Base-by-base conservation (phyloP, 1,139 yeast species). In the Candida pseudocylindracea region DNA sequence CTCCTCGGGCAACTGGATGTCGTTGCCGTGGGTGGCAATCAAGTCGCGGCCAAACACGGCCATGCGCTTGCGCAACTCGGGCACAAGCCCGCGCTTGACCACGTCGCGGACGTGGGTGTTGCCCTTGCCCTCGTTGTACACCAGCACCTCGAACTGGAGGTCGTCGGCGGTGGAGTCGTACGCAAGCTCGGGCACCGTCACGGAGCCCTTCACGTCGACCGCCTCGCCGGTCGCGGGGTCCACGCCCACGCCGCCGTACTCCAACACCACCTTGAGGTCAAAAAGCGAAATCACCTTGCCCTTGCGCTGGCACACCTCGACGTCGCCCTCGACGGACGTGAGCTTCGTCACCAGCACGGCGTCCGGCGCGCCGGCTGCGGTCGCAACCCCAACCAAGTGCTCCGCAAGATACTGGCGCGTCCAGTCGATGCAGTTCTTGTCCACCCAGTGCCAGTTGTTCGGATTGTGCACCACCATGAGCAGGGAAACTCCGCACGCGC, bases 361-460 rank as follows among this genome's bases (percentile, higher is more conserved):
- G 12, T 20, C 24, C 3, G 49, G 42, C 26, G 54, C 49, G 31
- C 27, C 36, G 8, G 48, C 37, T n/a, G 49, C 46, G 1, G 60
- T 66, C 7, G 50, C 39, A 31, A 70, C 41, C 2, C 73, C 73
- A 9, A 58, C 56, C 30, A 83, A 55, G 34, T 68, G 63, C 32
- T 67, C 64, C 32, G 57, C 52, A 50, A 88, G 79, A 51, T 85
- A 88, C 31, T 66, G 63, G 39, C 71, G 69, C 10, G 94, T 64
- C 98, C 98, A 88, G 39, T 68, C 72, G 38, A 85, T 65, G 55
- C 98, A 88, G 62, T 88, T 88, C 54, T 88, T 88, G 55, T 88
- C 95, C 39, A 88, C 96, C 98, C 98, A 88, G 62, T 88, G 98
- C 98, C 67, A 61, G 47, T 61, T 61, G 44, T 61, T 61, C 10